Evolutionary conservation across 2,329 filamentous ascomycete species (phyloP).

Genomic region (Trichoderma atrobrunneum): DNA sequence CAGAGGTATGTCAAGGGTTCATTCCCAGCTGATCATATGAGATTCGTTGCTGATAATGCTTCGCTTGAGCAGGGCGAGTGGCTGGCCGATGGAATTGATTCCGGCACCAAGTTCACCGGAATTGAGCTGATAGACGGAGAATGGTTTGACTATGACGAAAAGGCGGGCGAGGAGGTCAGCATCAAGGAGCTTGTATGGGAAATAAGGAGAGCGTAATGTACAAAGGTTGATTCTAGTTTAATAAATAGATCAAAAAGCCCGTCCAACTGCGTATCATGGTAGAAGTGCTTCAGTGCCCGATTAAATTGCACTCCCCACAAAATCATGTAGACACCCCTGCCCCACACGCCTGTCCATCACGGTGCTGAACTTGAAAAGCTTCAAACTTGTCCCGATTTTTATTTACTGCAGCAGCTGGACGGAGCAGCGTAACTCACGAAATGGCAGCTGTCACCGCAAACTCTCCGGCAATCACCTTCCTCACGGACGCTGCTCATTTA

Average conservation of each 20-base stretch:
- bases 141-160: constrained; percentile 98
- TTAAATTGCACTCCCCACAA: constrained; percentile 1
- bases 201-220: constrained; percentile 64
- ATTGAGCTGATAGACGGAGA: constrained; percentile 87
- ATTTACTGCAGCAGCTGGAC: neutral
- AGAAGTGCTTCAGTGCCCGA: neutral
- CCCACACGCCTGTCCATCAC: constrained; percentile 10
- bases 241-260: neutral
- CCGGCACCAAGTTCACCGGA: constrained; percentile 72
- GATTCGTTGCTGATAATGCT: neutral
- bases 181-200: constrained; percentile 89
- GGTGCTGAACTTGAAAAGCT: constrained; percentile 9
- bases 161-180: constrained; percentile 85
- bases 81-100: constrained; percentile 78
- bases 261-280: neutral
- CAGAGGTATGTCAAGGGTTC: constrained; percentile 61
- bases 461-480: constrained; percentile 39
- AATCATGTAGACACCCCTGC: neutral
- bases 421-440: neutral
- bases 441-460: constrained; percentile 17
- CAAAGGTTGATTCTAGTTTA: neutral
- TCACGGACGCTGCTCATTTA: constrained; percentile 60
- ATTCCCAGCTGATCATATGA: neutral
- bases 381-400: neutral
- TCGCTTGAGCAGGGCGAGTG: constrained; percentile 69